phyloP scores from a whole-genome alignment of 23 red algal genomes.

The Gracilaria caudata region DNA sequence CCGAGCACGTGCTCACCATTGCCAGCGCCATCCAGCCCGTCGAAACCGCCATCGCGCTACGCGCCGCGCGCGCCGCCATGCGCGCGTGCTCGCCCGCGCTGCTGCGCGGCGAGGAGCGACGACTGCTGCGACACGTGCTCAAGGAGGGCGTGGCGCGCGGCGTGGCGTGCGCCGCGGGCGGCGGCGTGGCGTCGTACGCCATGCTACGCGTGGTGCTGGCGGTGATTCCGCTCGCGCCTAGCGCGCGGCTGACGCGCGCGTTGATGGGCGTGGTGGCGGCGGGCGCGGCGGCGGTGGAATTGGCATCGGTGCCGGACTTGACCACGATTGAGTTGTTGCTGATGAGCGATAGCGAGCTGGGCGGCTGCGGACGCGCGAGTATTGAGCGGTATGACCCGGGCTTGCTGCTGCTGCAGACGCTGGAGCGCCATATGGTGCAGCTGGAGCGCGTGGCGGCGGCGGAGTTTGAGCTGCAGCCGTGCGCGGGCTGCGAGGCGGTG shows the following conservation, averaged over 20 bases:
- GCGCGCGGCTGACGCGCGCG: conserved; percentile 9
- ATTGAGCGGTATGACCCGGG: conserved; percentile 53
- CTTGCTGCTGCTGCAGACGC: conserved; percentile 32
- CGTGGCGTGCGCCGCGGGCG: conserved; percentile 54
- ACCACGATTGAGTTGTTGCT: conserved; percentile 55
- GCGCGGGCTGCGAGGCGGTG: too few relatives aligned
- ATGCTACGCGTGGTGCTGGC: conserved; percentile 23
- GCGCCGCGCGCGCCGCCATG: conserved; percentile 16
- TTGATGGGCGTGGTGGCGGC: conserved; percentile 27
- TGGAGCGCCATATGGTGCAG: conserved; percentile 29
- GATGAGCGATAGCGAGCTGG: conserved; percentile 13
- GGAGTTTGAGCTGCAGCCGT: not conserved
- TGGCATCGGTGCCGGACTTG: conserved; percentile 45
- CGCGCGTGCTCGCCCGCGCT: not conserved
- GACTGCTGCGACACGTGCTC: conserved; percentile 20
- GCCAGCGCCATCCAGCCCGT: conserved; percentile 37
- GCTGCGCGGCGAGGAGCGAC: not conserved
- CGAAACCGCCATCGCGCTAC: conserved; percentile 42
- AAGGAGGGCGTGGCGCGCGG: conserved; percentile 43
- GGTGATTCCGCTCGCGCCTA: conserved; percentile 36
- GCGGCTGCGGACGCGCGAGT: not conserved
- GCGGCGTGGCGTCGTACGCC: conserved; percentile 45
- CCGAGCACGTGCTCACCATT: conserved; percentile 41
- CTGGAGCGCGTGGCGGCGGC: not conserved
- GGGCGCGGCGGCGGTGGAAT: conserved; percentile 35